phyloP scores from a whole-genome alignment of 495 filamentous ascomycete genomes.

The Hypomontagnella monticulosa region DNA sequence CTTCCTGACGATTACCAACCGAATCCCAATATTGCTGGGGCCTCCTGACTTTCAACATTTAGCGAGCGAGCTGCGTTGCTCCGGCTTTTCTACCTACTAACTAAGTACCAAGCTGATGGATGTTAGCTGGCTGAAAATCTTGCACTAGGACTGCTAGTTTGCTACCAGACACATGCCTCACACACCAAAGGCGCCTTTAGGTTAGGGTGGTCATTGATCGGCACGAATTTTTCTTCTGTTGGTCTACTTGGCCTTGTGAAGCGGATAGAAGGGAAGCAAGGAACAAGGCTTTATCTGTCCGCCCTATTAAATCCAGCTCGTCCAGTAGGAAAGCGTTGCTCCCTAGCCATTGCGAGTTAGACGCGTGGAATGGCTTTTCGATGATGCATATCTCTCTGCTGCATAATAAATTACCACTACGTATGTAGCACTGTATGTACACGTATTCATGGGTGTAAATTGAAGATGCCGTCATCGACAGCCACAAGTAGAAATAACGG shows the following conservation, averaged over 20 bases:
- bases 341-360: slow-evolving; percentile 17
- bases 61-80: too few relatives aligned
- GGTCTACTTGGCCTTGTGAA: neutral
- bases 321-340: slow-evolving; percentile 14
- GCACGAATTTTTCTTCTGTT: too few relatives aligned
- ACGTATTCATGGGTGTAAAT: slow-evolving; percentile 35
- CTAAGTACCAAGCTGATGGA: too few relatives aligned
- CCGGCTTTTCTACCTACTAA: too few relatives aligned
- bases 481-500: slow-evolving; percentile 35
- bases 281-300: neutral
- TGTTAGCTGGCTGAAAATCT: too few relatives aligned
- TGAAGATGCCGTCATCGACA: slow-evolving; percentile 36
- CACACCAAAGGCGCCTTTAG: too few relatives aligned
- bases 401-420: slow-evolving; percentile 29
- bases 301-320: slow-evolving; percentile 1
- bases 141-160: too few relatives aligned
- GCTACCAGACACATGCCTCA: too few relatives aligned
- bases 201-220: too few relatives aligned
- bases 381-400: slow-evolving; percentile 25
- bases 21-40: neutral
- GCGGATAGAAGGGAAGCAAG: neutral
- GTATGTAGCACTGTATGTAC: slow-evolving; percentile 18
- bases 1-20: neutral
- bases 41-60: slow-evolving; percentile 3
- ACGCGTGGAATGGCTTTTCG: slow-evolving; percentile 33